A percentile compares a stretch with the other conserved stretches of the same genome.
Evolutionary conservation across 2,329 filamentous ascomycete species (phyloP).

Genomic region (Colletotrichum tropicale): DNA sequence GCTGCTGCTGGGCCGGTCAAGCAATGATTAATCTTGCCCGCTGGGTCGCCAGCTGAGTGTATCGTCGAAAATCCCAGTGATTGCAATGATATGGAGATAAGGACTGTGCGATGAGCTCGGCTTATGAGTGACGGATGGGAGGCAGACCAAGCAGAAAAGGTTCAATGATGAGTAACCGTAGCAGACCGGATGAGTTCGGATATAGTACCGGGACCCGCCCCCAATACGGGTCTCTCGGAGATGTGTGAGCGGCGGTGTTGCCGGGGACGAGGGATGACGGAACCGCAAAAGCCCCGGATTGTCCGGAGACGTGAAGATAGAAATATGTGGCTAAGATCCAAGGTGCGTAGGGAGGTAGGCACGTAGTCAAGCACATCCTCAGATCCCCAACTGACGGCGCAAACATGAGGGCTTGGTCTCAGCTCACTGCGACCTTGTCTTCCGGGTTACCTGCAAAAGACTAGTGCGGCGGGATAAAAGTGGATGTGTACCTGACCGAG

Average conservation of each 20-base stretch:
- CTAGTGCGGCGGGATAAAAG: background rate
- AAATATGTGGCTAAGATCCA: background rate
- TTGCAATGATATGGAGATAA: background rate
- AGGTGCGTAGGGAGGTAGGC: background rate
- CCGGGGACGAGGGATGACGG: background rate
- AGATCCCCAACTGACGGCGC: background rate
- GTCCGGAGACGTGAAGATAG: background rate
- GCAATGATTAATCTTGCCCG: background rate
- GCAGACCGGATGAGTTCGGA: background rate
- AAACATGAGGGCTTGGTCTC: background rate
- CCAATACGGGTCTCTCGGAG: background rate
- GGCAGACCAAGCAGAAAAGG: background rate
- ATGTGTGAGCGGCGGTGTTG: background rate
- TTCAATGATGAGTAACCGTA: background rate
- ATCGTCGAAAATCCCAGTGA: background rate
- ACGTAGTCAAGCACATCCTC: background rate
- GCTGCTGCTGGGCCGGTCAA: background rate
- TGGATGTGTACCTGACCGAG: background rate
- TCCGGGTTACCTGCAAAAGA: background rate
- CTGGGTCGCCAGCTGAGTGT: background rate
- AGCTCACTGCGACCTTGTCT: background rate
- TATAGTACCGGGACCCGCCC: background rate
- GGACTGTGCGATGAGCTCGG: background rate
- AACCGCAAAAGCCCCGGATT: background rate
- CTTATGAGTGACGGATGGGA: background rate